phyloP scores from a whole-genome alignment of 1,284 basidiomycete genomes.

The Cutaneotrichosporon sp. region DNA sequence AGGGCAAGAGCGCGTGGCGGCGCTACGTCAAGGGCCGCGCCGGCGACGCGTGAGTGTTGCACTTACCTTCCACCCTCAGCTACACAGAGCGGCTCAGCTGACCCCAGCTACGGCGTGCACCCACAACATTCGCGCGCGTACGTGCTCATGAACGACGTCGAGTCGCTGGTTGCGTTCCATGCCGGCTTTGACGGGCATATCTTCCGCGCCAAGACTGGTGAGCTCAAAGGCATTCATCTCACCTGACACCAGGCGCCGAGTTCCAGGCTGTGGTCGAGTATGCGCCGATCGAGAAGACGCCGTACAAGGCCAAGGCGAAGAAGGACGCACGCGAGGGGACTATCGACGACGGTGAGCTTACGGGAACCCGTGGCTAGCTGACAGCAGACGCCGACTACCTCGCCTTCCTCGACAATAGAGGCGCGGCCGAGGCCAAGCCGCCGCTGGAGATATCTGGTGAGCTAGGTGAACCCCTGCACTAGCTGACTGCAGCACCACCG shows the following conservation, averaged over 20 bases:
- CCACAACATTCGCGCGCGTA: slow-evolving; percentile 86
- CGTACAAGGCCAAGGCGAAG: slow-evolving; percentile 43
- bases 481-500: slow-evolving; percentile 25
- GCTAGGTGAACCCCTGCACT: slow-evolving; percentile 33
- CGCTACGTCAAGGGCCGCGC: slow-evolving; percentile 68
- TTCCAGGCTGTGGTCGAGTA: slow-evolving; percentile 89
- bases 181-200: slow-evolving; percentile 86
- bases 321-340: slow-evolving; percentile 49
- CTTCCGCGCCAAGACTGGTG: slow-evolving; percentile 88
- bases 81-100: slow-evolving; percentile 31
- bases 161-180: slow-evolving; percentile 73
- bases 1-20: slow-evolving; percentile 70
- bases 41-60: slow-evolving; percentile 64
- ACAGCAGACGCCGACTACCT: slow-evolving; percentile 73
- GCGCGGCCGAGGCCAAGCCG: slow-evolving; percentile 51
- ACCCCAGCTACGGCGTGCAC: slow-evolving; percentile 64
- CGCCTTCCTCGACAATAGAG: slow-evolving; percentile 69
- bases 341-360: slow-evolving; percentile 45
- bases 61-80: neutral
- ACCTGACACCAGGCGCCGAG: slow-evolving; percentile 70
- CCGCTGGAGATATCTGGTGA: slow-evolving; percentile 65
- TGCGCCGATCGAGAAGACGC: slow-evolving; percentile 80
- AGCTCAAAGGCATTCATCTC: too few relatives aligned
- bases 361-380: neutral
- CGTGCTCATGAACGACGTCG: slow-evolving; percentile 78